phyloP scores from a whole-genome alignment of 2,329 filamentous ascomycete genomes.

The Botrytis porri region DNA sequence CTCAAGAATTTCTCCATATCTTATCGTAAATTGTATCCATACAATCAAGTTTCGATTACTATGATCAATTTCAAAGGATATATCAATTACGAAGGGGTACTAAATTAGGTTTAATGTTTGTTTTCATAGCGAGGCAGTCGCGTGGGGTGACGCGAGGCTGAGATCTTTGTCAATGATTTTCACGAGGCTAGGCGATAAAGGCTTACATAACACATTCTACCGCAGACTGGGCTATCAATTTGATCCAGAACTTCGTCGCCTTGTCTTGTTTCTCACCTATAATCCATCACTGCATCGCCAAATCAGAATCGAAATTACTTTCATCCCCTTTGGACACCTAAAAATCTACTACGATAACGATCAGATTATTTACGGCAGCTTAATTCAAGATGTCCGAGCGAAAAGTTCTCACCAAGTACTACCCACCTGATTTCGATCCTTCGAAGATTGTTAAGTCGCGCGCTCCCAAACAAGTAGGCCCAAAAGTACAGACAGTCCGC shows the following conservation, averaged over 20 bases:
- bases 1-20: conserved; percentile 89
- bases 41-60: neutral
- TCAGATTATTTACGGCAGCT: neutral
- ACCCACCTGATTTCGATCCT: conserved; percentile 82
- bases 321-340: neutral
- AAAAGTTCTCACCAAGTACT: conserved; percentile 70
- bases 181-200: neutral
- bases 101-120: conserved; percentile 1
- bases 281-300: conserved; percentile 4
- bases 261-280: neutral
- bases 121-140: conserved; percentile 9
- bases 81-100: neutral
- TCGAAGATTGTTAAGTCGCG: conserved; percentile 69
- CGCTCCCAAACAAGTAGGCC: conserved; percentile 68
- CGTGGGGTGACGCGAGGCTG: conserved; percentile 21
- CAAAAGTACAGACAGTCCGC: conserved; percentile 80
- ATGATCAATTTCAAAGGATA: neutral
- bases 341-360: neutral
- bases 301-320: neutral
- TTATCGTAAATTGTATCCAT: neutral
- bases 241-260: conserved; percentile 4
- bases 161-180: conserved; percentile 3
- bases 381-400: conserved; percentile 70
- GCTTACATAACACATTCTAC: neutral
- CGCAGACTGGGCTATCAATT: neutral